phyloP scores from a whole-genome alignment of 257 asterid genomes.

The Gynochthodes officinalis region DNA sequence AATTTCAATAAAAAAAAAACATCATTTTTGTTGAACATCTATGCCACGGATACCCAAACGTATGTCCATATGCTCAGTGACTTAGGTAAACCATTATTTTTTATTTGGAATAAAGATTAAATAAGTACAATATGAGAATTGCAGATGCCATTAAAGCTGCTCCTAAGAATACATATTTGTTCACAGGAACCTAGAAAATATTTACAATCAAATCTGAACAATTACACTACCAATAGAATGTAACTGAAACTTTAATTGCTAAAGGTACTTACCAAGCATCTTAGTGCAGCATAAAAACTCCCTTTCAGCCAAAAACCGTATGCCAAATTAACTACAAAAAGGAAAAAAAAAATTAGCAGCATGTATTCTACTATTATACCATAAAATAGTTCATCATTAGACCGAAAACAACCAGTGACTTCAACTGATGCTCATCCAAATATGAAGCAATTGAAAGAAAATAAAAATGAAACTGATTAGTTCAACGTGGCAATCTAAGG shows the following conservation, averaged over 20 bases:
- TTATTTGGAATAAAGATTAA: neutral
- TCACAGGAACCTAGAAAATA: neutral
- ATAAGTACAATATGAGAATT: neutral
- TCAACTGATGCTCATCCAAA: neutral
- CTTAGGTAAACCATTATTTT: neutral
- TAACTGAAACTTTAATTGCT: neutral
- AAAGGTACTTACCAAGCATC: constrained; percentile 65
- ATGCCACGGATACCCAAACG: neutral
- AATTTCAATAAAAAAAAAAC: neutral
- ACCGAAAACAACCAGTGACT: neutral
- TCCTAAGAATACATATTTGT: neutral
- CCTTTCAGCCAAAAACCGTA: constrained; percentile 83
- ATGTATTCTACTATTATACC: neutral
- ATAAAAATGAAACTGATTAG: neutral
- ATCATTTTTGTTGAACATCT: neutral
- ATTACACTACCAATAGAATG: constrained; percentile 5
- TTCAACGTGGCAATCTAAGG: neutral
- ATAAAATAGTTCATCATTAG: neutral
- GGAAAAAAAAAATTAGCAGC: constrained; percentile 3
- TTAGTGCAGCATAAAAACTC: constrained; percentile 72
- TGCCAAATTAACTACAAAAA: constrained; percentile 75
- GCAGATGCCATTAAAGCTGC: neutral
- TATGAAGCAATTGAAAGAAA: neutral
- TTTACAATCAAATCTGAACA: constrained; percentile 2
- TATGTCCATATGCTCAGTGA: neutral